Evolutionary conservation across 257 asterid species (phyloP).

Genomic region (Solanum virginianum): DNA sequence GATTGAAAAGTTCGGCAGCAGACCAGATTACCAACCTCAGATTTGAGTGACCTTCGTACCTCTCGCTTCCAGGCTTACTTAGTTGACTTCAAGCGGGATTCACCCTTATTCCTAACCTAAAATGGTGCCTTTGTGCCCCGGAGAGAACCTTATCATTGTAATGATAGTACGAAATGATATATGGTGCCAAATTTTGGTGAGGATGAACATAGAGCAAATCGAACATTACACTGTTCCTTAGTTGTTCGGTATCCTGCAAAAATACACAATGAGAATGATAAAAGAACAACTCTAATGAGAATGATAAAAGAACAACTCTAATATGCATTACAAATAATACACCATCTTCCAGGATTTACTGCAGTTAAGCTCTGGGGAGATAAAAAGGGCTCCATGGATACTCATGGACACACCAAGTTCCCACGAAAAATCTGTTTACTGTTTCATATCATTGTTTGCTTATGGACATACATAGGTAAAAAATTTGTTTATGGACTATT

Average conservation of each 20-base stretch:
- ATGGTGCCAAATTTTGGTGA: conserved; percentile 53
- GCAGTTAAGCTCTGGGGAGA: not conserved
- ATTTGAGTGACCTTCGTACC: no score
- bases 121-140: conserved; percentile 13
- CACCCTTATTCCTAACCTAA: no score
- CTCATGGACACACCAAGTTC: not conserved
- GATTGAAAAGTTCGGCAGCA: not conserved
- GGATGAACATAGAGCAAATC: conserved; percentile 80
- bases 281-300: not conserved
- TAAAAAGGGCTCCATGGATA: not conserved
- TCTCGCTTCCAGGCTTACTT: no score
- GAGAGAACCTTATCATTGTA: conserved; percentile 20
- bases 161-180: conserved; percentile 42
- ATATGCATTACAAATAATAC: not conserved
- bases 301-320: not conserved
- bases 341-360: not conserved
- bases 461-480: not conserved
- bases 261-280: not conserved
- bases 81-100: no score
- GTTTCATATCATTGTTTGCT: not conserved
- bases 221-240: conserved; percentile 66
- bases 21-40: conserved; percentile 44
- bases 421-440: not conserved
- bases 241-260: conserved; percentile 69
- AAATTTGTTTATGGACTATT: not conserved